Base-by-base conservation (phyloP, 768 basidiomycete genomes). In the Rhodotorula paludigena region DNA sequence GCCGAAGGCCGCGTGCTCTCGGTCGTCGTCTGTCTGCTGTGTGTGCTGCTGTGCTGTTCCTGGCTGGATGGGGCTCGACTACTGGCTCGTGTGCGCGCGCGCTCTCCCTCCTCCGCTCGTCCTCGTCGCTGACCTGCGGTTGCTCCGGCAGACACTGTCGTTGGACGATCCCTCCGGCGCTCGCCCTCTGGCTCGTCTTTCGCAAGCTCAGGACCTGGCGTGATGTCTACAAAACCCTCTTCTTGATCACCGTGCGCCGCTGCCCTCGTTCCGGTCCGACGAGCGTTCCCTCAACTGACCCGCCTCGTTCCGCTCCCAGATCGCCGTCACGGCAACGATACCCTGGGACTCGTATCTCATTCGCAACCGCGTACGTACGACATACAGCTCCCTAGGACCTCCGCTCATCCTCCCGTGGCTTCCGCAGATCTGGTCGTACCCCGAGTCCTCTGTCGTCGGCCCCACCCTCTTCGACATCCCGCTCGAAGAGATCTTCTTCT, bases 341-440 rank as follows among this genome's bases (percentile, higher is more conserved):
- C 73, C 73, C 47, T 73, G 73, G 73, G 73, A 73, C 60, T 67
- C 65, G 9, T 73, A 73, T 58, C 49, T 73, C 45, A 72, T 72
- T 48, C 64, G 69, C 16, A 64, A 61, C 36, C 63, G 62, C 39
- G 63, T 61, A 3, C 39, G 68, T n/a, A n/a, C n/a, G n/a, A n/a
- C n/a, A n/a, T n/a, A n/a, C n/a, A n/a, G n/a, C 25, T 3, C 21
- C 14, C 35, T 53, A 33, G 4, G 2, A 9, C 21, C 23, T 9
- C 48, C 41, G 20, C 2, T 48, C 38, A 11, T 16, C 42, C 32
- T 18, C 10, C 4, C 16, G 16, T 21, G 5, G 36, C 44, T 2
- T 21, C 3, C 6, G 20, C 36, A 66, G 66, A 63, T 72, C 61
- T 74, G 71, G 70, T 64, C 73, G 35, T 73, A 73, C 49, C 73